A percentile compares a stretch with the other conserved stretches of the same genome.
Conservation (phyloP, 2,329 filamentous ascomycete species). For the Calonectria pseudoreteaudii region DNA sequence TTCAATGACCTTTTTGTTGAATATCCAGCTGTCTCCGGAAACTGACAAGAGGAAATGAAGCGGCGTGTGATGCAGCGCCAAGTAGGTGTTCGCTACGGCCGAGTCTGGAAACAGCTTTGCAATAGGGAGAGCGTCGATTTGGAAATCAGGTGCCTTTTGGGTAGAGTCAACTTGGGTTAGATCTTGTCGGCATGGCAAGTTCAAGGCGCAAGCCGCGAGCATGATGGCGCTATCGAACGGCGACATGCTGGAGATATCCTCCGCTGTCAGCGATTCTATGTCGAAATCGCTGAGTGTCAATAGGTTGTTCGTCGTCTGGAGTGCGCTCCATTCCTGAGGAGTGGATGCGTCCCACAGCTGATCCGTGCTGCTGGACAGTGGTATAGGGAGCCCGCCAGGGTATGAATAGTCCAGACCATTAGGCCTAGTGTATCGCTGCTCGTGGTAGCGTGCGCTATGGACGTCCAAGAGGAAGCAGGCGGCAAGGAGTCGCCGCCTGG, state of each 20-base stretch:
- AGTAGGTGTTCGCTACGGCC: slow-evolving; percentile 63
- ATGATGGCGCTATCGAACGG: slow-evolving; percentile 56
- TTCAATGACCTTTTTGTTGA: slow-evolving; percentile 64
- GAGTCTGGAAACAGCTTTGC: slow-evolving; percentile 57
- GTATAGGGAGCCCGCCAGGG: slow-evolving; percentile 54
- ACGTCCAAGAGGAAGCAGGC: slow-evolving; percentile 69
- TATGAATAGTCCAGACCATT: slow-evolving; percentile 52
- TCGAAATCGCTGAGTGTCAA: slow-evolving; percentile 44
- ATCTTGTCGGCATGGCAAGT: slow-evolving; percentile 50
- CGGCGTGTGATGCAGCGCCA: slow-evolving; percentile 70
- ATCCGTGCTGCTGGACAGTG: slow-evolving; percentile 58
- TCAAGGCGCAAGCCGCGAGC: slow-evolving; percentile 53
- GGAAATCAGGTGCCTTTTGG: slow-evolving; percentile 38
- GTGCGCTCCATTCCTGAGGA: slow-evolving; percentile 58
- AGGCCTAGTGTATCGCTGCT: slow-evolving; percentile 55
- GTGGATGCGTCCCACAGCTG: slow-evolving; percentile 63
- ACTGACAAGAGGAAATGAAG: slow-evolving; percentile 68
- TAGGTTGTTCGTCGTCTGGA: slow-evolving; percentile 40
- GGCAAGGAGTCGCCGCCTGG: slow-evolving; percentile 64
- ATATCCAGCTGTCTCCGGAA: slow-evolving; percentile 69
- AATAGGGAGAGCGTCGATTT: slow-evolving; percentile 45
- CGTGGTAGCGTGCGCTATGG: slow-evolving; percentile 66
- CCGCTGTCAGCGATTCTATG: slow-evolving; percentile 50
- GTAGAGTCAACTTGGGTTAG: slow-evolving; percentile 42
- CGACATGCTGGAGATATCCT: slow-evolving; percentile 49